Evolutionary conservation across 495 filamentous ascomycete species (phyloP), one percentile per base, ranked within the genome.

Genomic region (Penicillium flavigenum): DNA sequence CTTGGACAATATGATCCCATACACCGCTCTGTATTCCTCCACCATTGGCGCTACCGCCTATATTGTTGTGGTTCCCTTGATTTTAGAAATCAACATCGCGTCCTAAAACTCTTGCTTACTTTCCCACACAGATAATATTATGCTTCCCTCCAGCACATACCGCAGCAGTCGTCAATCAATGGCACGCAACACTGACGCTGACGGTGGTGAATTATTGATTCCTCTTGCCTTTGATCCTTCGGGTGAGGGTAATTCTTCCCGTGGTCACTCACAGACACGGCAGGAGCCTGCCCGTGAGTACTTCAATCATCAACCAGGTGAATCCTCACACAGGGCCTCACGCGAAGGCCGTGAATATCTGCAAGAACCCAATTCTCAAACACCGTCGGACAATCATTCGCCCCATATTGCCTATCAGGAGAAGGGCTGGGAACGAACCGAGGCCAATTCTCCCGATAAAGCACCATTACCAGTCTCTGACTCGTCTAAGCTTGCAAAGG

Each of bases 321-420:
- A 67, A 26, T 60, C 61, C 3, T 69, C 66, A 10, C 38, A 57
- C n/a, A 42, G 57, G 24, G 43, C 57, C 12, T 66, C 65, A 36
- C 55, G 57, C 32, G 61, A 68, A 34, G 61, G 54, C 17, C 63
- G 53, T 10, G 62, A 65, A 17, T 58, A 50, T 27, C 48, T 56
- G 4, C 50, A 58, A 17, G 66, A 67, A 16, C 54, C 52, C 19
- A 47, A 48, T 8, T 63, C 64, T 31, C 61, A 54, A 39, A 41
- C 52, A 4, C 62, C 68, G 17, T 60, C 70, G 26, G 64, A 78
- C 50, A 51, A 57, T 17, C 76, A 83, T 10, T 90, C 89, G 8
- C 90, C 91, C 34, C 92, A 98, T 71, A 96, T 96, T 66, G 89
- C 90, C 38, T 95, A 89, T 68, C 91, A 96, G 69, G 90, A 95